A percentile compares a stretch with the other conserved stretches of the same genome.
Evolutionary conservation across 495 filamentous ascomycete genomes (phyloP).

Genomic region (Tuber brumale): DNA sequence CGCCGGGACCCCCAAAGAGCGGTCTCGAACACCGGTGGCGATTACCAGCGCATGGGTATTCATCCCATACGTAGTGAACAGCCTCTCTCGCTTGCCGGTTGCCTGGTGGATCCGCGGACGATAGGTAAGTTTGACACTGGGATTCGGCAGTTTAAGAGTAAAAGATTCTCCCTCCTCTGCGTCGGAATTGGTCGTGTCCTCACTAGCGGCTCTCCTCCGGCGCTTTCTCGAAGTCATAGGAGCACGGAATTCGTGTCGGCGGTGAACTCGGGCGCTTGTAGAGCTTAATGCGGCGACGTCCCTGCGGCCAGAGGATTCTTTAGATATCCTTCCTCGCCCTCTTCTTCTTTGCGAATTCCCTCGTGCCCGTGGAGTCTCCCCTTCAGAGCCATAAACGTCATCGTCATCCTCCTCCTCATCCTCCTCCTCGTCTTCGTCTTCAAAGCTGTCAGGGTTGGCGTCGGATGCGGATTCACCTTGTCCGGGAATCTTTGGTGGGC

Average conservation of each 20-base stretch:
- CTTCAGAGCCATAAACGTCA: background rate
- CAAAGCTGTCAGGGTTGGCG: background rate
- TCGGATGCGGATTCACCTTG: background rate
- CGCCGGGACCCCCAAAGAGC: slow-evolving; percentile 31
- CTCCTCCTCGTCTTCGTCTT: slow-evolving; percentile 15
- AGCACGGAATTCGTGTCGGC: slow-evolving; percentile 27
- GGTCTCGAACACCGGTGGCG: slow-evolving; percentile 32
- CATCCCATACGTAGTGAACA: slow-evolving; percentile 35
- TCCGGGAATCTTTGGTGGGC: background rate
- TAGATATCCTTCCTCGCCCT: background rate
- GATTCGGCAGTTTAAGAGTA: slow-evolving; percentile 25
- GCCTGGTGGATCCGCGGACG: slow-evolving; percentile 36
- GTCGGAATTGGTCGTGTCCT: slow-evolving; percentile 10
- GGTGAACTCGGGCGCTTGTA: slow-evolving; percentile 22
- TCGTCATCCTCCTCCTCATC: background rate
- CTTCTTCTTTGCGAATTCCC: background rate
- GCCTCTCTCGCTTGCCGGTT: slow-evolving; percentile 38
- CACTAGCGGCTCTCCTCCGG: slow-evolving; percentile 13
- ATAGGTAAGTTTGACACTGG: slow-evolving; percentile 38
- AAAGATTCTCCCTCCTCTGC: slow-evolving; percentile 7
- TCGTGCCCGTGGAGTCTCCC: background rate
- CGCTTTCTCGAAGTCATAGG: background rate
- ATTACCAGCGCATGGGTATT: slow-evolving; percentile 26
- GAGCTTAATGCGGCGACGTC: slow-evolving; percentile 1
- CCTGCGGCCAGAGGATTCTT: background rate